phyloP scores from a whole-genome alignment of 129 eudicot genomes.

The Oenanthe sinensis region DNA sequence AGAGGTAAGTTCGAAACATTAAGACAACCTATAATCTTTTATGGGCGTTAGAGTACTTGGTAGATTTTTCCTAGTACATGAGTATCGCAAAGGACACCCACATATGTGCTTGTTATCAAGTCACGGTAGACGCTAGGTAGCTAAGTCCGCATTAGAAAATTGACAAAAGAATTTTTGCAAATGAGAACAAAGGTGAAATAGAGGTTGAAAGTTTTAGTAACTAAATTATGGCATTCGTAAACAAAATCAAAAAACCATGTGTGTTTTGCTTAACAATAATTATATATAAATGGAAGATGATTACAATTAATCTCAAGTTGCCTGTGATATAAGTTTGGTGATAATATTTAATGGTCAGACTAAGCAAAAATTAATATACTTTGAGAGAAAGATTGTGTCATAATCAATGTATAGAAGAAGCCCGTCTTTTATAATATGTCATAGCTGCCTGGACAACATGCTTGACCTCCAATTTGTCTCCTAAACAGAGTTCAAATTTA shows the following conservation, averaged over 20 bases:
- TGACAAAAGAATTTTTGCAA: no score
- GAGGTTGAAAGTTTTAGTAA: not conserved
- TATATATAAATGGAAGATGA: not conserved
- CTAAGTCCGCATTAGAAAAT: no score
- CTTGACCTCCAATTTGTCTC: constrained; percentile 35
- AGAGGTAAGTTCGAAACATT: not conserved
- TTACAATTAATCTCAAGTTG: not conserved
- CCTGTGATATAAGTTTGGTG: not conserved
- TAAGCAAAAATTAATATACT: not conserved
- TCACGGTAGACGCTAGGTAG: no score
- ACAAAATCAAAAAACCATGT: not conserved
- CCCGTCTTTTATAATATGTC: constrained; percentile 8
- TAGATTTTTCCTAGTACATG: no score
- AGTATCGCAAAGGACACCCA: no score
- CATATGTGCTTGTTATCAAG: no score
- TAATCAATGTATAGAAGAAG: not conserved
- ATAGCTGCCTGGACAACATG: constrained; percentile 45
- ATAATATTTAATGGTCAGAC: not conserved
- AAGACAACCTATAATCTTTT: no score
- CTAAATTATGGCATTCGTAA: not conserved
- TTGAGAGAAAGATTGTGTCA: constrained; percentile 9
- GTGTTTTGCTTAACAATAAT: not conserved
- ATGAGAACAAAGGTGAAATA: not conserved
- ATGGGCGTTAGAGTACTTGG: no score
- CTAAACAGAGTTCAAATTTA: constrained; percentile 34